Percentiles rank a stretch among this genome's conserved stretches.
Conservation (phyloP, 2,329 filamentous ascomycete species). For the Diaporthe citri region DNA sequence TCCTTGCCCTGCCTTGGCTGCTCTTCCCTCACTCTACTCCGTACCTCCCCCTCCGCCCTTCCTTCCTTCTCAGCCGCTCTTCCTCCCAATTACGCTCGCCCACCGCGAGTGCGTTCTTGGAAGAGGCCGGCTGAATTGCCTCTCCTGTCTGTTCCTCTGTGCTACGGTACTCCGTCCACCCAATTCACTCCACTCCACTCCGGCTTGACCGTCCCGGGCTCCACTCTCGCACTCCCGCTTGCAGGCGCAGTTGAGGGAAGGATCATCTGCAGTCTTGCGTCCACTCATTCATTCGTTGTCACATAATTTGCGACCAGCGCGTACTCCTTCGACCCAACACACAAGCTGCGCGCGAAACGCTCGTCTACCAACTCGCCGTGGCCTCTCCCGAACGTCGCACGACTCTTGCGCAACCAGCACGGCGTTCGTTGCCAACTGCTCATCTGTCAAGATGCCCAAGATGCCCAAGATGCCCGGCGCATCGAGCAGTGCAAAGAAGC, state of each 20-base stretch:
- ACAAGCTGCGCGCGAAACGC: background rate
- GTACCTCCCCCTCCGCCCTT: background rate
- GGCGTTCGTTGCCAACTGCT: slow-evolving; percentile 57
- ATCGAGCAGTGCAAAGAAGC: slow-evolving; percentile 65
- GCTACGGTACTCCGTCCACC: background rate
- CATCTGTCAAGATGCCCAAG: slow-evolving; percentile 23
- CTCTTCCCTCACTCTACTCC: slow-evolving; percentile 3
- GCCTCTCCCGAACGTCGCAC: slow-evolving; percentile 26
- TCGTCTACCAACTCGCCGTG: background rate
- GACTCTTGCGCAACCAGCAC: slow-evolving; percentile 36
- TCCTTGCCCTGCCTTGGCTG: background rate
- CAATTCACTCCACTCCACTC: slow-evolving; percentile 5
- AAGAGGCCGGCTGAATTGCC: slow-evolving; percentile 30
- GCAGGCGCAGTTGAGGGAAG: slow-evolving; percentile 38
- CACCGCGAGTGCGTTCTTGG: slow-evolving; percentile 17
- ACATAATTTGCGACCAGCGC: slow-evolving; percentile 11
- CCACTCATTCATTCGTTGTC: slow-evolving; percentile 33
- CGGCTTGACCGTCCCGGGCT: slow-evolving; percentile 14
- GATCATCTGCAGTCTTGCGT: slow-evolving; percentile 36
- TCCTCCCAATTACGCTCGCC: background rate
- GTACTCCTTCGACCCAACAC: background rate
- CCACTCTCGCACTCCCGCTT: slow-evolving; percentile 8
- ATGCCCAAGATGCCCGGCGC: slow-evolving; percentile 45
- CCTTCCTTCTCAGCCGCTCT: slow-evolving; percentile 11
- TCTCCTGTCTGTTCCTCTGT: background rate